phyloP scores from a whole-genome alignment of 2,329 filamentous ascomycete genomes.

The Rutstroemia sp. region DNA sequence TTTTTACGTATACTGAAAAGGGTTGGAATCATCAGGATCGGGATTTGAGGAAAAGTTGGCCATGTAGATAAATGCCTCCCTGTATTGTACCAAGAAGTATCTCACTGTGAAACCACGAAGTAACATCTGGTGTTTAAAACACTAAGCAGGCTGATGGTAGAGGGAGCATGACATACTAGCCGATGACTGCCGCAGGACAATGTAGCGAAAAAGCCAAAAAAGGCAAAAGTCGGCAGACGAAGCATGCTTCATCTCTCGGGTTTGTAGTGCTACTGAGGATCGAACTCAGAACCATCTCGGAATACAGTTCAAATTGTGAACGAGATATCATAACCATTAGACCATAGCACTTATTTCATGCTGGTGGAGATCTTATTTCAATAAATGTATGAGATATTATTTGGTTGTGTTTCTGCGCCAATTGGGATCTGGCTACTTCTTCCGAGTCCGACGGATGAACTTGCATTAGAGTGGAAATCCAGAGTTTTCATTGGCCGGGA shows the following conservation, averaged over 20 bases:
- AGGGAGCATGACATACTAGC: not conserved
- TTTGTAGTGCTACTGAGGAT: slow-evolving; percentile 21
- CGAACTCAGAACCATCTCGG: slow-evolving; percentile 31
- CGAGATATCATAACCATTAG: slow-evolving; percentile 29
- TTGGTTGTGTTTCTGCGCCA: not conserved
- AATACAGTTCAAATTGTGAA: slow-evolving; percentile 25
- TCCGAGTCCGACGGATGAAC: too few relatives aligned
- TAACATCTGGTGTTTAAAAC: too few relatives aligned
- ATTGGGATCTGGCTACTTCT: too few relatives aligned
- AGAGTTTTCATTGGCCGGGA: not conserved
- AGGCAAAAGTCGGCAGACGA: not conserved
- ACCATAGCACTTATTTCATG: slow-evolving; percentile 4
- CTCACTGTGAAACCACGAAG: too few relatives aligned
- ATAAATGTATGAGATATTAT: not conserved
- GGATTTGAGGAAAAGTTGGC: too few relatives aligned
- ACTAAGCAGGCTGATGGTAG: too few relatives aligned
- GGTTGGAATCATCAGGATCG: not conserved
- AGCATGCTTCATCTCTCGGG: too few relatives aligned
- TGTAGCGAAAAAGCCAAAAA: not conserved
- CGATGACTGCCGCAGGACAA: not conserved
- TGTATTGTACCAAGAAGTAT: too few relatives aligned
- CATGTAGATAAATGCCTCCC: too few relatives aligned
- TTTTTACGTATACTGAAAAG: not conserved
- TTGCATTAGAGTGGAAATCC: too few relatives aligned
- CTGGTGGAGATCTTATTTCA: not conserved